A percentile compares a stretch with the other conserved stretches of the same genome.
These are phyloP conservation scores for Mycena olivaceomarginata DNA, from an alignment of 768 basidiomycete genomes.

Conservation along the genomic window DNA sequence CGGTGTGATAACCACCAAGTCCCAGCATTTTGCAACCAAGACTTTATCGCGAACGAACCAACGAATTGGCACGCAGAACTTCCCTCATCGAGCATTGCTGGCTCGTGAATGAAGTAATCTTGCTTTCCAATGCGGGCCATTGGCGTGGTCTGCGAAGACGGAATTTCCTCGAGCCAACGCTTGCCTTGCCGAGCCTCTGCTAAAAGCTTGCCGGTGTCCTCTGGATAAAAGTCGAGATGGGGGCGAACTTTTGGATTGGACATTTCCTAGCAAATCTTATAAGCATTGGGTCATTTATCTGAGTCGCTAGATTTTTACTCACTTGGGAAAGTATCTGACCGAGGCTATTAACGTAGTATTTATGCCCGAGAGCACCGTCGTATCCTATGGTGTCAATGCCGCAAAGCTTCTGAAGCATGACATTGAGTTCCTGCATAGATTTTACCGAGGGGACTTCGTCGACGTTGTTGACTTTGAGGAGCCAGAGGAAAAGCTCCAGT, in stretches of 20 bases:
- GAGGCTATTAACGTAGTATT: slow-evolving; percentile 50
- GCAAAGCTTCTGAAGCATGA: slow-evolving; percentile 47
- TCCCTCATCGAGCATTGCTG: slow-evolving; percentile 45
- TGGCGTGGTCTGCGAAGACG: slow-evolving; percentile 48
- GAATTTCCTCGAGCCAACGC: slow-evolving; percentile 54
- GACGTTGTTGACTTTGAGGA: no score
- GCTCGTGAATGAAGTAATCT: slow-evolving; percentile 56
- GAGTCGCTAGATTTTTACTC: no score
- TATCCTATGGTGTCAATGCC: slow-evolving; percentile 54
- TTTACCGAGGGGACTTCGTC: no score
- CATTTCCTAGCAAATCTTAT: slow-evolving; percentile 55
- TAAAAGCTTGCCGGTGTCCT: slow-evolving; percentile 51
- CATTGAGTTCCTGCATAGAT: slow-evolving; percentile 28
- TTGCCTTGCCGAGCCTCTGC: slow-evolving; percentile 49
- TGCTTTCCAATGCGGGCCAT: slow-evolving; percentile 48
- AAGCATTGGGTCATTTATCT: no score
- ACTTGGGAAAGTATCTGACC: slow-evolving; percentile 54
- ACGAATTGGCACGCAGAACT: neutral
- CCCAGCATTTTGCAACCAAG: slow-evolving; percentile 48
- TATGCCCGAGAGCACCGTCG: slow-evolving; percentile 44
- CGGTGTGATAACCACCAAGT: slow-evolving; percentile 20
- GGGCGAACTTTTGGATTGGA: slow-evolving; percentile 57
- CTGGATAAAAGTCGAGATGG: slow-evolving; percentile 56
- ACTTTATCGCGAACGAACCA: slow-evolving; percentile 47
- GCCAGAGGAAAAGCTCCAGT: no score